phyloP scores from a whole-genome alignment of 2,329 filamentous ascomycete species.

The Fusarium tuaranense region DNA sequence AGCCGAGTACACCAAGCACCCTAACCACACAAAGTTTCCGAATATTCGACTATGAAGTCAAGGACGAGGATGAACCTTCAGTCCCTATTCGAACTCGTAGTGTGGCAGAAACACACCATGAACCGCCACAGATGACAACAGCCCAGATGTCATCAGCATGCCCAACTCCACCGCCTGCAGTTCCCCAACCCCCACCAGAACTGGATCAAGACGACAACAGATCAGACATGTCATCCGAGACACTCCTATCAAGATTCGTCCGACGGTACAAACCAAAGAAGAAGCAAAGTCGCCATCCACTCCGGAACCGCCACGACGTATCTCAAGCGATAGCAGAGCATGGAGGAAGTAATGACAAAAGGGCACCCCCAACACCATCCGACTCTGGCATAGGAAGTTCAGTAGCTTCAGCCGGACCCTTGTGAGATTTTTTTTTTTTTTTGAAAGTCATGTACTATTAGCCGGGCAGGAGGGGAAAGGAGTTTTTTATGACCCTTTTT shows the following conservation, averaged over 20 bases:
- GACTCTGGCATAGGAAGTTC: constrained; percentile 30
- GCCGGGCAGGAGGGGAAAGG: background rate
- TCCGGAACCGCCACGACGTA: background rate
- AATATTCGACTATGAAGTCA: background rate
- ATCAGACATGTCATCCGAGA: constrained; percentile 13
- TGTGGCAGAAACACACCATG: background rate
- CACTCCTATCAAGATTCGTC: background rate
- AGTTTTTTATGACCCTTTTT: background rate
- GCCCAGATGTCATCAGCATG: background rate
- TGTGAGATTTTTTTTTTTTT: background rate
- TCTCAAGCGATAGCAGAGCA: background rate
- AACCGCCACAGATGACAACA: background rate
- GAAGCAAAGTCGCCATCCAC: background rate
- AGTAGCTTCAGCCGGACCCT: background rate
- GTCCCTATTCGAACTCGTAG: background rate
- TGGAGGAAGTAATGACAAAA: background rate
- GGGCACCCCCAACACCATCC: background rate
- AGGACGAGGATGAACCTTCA: background rate
- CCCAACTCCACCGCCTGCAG: background rate
- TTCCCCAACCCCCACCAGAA: rapidly evolving
- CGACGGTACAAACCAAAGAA: background rate
- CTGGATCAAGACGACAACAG: background rate
- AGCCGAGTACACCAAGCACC: background rate
- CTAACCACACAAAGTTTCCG: background rate
- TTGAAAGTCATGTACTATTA: background rate